Evolutionary conservation across 371 early-diverging fungal genomes (phyloP), one percentile per base, ranked within the genome.

Genomic region (Syncephalastrum racemosum): DNA sequence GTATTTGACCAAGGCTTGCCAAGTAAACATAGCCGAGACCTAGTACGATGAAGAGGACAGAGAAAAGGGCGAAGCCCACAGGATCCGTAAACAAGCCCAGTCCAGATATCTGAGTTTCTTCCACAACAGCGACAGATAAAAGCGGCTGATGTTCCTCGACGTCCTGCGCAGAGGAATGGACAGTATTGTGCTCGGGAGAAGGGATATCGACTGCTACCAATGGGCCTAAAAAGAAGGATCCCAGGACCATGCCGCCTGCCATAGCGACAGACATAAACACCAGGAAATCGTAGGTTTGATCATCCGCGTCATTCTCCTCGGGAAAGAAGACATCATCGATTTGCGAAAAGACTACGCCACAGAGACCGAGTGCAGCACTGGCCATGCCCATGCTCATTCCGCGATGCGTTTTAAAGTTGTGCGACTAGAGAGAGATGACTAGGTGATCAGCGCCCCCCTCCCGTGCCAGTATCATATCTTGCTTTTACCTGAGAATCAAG

Each of bases 11-110:
- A 47, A 77, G 59, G 24, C 68, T 69, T 15, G 78, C 72, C 1
- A 77, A 53, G 49, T 77, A 77, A 5, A 74, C 66, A 57, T 77
- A 77, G 15, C 78, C 78, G 20, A 77, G 47, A n/a, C 78, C 78
- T 1, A 77, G 59, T 1, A 62, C 52, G 8, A 74, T 54, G 58
- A 77, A 74, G 8, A 74, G 19, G 0, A 70, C 59, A 12, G 61
- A 59, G 50, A 77, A 77, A 2, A 77, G 40, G 2, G 70, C 58
- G 40, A 70, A 62, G 10, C 74, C 74, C 10, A 62, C 61, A 19
- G 78, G 72, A 48, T 77, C 62, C 3, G 56, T 49, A 14, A 77
- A 55, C 22, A 77, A 66, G 7, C 44, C 57, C 12, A 61, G 18
- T 0, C 77, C 73, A 4, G 74, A 66, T 16, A 55, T 13, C 15